Base-by-base conservation (phyloP, 192 early-diverging fungal genomes). In the Coemansia sp. region DNA sequence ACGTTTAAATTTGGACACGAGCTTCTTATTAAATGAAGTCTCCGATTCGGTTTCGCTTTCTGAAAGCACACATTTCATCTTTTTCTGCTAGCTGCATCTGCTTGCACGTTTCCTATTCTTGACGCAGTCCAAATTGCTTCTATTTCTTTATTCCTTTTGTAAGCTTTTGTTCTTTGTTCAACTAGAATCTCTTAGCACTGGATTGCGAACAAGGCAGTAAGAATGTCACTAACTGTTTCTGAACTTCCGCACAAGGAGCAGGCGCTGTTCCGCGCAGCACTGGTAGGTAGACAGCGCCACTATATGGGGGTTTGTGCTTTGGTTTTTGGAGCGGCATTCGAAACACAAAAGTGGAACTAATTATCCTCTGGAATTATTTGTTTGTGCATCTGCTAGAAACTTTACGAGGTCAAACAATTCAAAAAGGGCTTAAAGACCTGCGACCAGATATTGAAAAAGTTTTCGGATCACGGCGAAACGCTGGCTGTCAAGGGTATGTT, bases 401-500 rank as follows among this genome's bases (percentile, higher is more conserved):
- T 91, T 67, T 97, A 95, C 76, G 97, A 99, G 79, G 80, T 87
- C 64, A 93, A 92, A 72, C 93, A 97, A 73, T 95, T 96, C 86
- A 95, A 96, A 76, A 94, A 92, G 65, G 97, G 95, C 11, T 75
- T 99, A 19, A 96, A 97, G 74, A 75, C 83, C 5, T 85, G 90
- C 17, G 95, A 99, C 19, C 89, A 91, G 73, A 96, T 99, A 66
- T 76, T 99, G 61, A 95, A 91, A 84, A 97, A 92, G 84, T 87
- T 87, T 50, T 92, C 97, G 41, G 87, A 94, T 15, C 95, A 99
- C 84, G 95, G 94, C 87, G 97, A 99, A 73, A 94, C 97, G 2
- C 83, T 94, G 64, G 93, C 95, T 5, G 88, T 99, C 88, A 96
- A 95, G 70, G 95, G 95, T 17, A 84, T 99, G 59, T 96, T 99